Evolutionary conservation across 2,329 filamentous ascomycete species (phyloP), one percentile per base, ranked within the genome.

Genomic region (Zelopaecilomyces penicillatus): DNA sequence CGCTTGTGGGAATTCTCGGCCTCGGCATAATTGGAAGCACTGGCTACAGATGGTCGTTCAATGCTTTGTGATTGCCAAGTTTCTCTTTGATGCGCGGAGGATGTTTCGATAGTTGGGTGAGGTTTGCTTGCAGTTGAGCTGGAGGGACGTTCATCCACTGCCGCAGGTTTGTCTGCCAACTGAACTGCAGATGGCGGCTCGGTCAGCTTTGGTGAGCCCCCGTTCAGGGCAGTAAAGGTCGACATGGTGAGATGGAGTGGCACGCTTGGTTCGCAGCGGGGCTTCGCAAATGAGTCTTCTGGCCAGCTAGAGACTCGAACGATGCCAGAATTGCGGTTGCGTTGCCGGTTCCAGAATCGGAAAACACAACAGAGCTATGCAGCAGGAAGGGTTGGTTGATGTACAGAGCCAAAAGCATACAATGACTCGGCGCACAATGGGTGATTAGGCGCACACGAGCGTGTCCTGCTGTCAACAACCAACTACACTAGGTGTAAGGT

Each of bases 1-100:
- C 80, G 78, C 64, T 83, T 84, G 54, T 79, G 73, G 12, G 73
- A 65, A 11, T 56, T 59, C 32, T 81, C 75, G n/a, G 60, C 56
- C 30, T 74, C 68, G 5, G 69, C 52, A 53, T 71, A 70, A 33
- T 51, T 52, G 37, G 66, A 53, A 2, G 68, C 56, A 19, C 19
- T 19, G 41, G 66, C 65, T 49, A 69, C 68, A 11, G 65, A 55
- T 32, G 66, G 57, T 43, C 69, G 63, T 4, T 76, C 73, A 35
- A 61, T 54, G 38, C 57, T 63, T 19, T 68, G 59, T 4, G 55
- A 59, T 30, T 67, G 57, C 66, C 72, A 71, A 42, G 64, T 63
- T 9, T 73, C 71, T 41, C 53, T 65, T 52, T 63, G 65, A 29
- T 46, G 62, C 19, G 55, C 45, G 36, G 57, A 43, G 29, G 45